phyloP scores from a whole-genome alignment of 805 yeast species.

The Ogataea zsoltii region DNA sequence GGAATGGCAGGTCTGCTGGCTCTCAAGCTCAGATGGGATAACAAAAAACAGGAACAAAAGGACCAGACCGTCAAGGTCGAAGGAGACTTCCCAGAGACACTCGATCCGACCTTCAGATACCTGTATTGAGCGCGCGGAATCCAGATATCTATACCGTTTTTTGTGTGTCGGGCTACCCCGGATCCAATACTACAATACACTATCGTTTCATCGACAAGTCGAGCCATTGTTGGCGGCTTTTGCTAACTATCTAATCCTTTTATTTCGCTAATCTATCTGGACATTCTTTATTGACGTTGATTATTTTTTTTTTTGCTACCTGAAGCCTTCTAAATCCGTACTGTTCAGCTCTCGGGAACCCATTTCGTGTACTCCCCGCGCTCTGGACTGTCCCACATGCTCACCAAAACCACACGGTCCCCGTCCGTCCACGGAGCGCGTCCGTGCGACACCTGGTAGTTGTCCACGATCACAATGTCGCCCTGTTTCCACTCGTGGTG shows the following conservation, averaged over 20 bases:
- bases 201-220: no score
- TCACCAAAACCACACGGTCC: conserved; percentile 34
- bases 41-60: conserved; percentile 13
- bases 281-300: no score
- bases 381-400: conserved; percentile 36
- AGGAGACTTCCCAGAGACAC: conserved; percentile 11
- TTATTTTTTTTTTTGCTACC: no score
- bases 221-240: no score
- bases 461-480: conserved; percentile 37
- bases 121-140: conserved; percentile 12
- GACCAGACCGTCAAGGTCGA: conserved; percentile 7
- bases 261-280: no score
- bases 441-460: conserved; percentile 39
- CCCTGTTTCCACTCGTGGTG: conserved; percentile 35
- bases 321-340: no score
- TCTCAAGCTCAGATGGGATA: conserved; percentile 9
- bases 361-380: conserved; percentile 25
- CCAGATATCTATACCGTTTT: neutral
- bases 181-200: no score
- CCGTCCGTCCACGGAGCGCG: conserved; percentile 34
- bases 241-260: no score
- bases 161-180: no score
- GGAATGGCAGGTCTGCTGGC: conserved; percentile 17
- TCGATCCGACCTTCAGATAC: conserved; percentile 24
- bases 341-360: no score